Evolutionary conservation across 352 stramenopile species (phyloP).

Genomic region (Phytopythium boreale): DNA sequence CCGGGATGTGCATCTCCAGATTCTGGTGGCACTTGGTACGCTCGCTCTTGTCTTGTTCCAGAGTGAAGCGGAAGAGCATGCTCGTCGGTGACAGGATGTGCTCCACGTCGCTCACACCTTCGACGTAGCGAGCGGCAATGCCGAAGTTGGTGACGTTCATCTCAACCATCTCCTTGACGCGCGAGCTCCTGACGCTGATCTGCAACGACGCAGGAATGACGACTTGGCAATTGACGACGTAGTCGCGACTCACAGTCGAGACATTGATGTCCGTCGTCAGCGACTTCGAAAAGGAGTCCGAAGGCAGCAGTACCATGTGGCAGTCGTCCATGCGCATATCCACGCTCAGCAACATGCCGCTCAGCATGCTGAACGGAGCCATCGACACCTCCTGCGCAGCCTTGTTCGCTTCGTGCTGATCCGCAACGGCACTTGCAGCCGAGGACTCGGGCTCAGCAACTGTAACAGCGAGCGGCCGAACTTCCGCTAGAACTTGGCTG

Average conservation of each 20-base stretch:
- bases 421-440: conserved; percentile 16
- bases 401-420: conserved; percentile 31
- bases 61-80: conserved; percentile 42
- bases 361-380: conserved; percentile 59
- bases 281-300: conserved; percentile 44
- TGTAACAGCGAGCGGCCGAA: conserved; percentile 28
- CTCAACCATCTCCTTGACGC: conserved; percentile 40
- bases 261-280: conserved; percentile 58
- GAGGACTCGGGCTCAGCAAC: conserved; percentile 26
- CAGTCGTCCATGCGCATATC: conserved; percentile 54
- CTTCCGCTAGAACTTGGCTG: conserved; percentile 44
- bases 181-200: conserved; percentile 43
- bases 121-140: conserved; percentile 50
- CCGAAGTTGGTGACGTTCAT: conserved; percentile 50
- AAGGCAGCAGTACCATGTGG: conserved; percentile 45
- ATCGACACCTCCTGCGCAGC: conserved; percentile 43
- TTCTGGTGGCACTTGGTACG: conserved; percentile 39
- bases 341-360: conserved; percentile 48
- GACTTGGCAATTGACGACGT: conserved; percentile 50
- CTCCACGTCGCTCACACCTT: conserved; percentile 35
- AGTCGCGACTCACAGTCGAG: conserved; percentile 32
- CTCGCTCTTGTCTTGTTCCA: conserved; percentile 45
- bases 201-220: conserved; percentile 44
- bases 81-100: conserved; percentile 42
- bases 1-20: conserved; percentile 56